Conservation (phyloP, 83 land plant species). For the Thuja plicata region DNA sequence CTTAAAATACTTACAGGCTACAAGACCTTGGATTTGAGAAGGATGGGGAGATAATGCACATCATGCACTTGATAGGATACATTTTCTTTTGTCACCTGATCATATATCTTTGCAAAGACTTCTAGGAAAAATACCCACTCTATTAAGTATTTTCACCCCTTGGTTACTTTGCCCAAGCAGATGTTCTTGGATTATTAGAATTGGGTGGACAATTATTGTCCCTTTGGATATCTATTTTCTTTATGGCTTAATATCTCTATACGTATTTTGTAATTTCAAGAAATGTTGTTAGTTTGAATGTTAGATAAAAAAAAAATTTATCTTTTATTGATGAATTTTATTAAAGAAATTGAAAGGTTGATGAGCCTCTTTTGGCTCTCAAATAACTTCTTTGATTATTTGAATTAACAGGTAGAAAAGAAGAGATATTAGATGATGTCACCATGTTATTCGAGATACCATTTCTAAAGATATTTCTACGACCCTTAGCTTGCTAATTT, state of each 20-base stretch:
- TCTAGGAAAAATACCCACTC: slow-evolving; percentile 65
- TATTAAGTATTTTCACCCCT: slow-evolving; percentile 86
- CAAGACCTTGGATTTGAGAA: too few species aligned
- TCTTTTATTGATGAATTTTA: too few species aligned
- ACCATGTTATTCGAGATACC: neutral
- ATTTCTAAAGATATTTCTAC: neutral
- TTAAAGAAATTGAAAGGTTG: neutral
- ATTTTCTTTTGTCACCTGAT: slow-evolving; percentile 83
- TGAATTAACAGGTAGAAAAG: neutral
- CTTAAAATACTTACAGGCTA: too few species aligned
- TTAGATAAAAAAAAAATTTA: neutral
- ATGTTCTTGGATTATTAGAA: slow-evolving; percentile 93
- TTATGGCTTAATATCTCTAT: neutral
- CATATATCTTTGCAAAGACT: slow-evolving; percentile 75
- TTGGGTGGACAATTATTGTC: slow-evolving; percentile 89
- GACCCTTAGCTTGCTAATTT: neutral
- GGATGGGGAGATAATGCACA: too few species aligned
- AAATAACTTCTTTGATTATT: neutral
- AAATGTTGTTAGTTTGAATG: neutral
- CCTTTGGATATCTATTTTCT: neutral
- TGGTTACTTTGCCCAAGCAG: slow-evolving; percentile 93
- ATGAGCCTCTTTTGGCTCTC: neutral
- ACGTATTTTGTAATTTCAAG: neutral
- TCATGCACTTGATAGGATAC: too few species aligned
- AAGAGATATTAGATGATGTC: neutral